Conservation (phyloP, 345 rosid species). For the Eucalyptus decipiens region DNA sequence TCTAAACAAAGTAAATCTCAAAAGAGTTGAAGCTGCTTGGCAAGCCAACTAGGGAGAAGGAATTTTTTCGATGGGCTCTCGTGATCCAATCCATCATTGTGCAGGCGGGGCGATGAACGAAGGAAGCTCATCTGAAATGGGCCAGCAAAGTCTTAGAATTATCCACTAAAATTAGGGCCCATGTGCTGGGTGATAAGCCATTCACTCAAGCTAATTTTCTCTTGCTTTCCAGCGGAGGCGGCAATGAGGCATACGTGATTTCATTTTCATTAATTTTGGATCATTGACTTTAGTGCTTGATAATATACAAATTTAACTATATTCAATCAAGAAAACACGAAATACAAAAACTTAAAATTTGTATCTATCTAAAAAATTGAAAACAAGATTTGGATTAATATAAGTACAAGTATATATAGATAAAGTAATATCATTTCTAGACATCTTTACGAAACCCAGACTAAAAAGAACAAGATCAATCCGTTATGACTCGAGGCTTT, state of each 20-base stretch:
- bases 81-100: too few relatives aligned
- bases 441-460: neutral
- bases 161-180: too few relatives aligned
- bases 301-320: neutral
- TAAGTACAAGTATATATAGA: neutral
- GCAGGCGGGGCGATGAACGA: too few relatives aligned
- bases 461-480: neutral
- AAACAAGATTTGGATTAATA: neutral
- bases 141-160: too few relatives aligned
- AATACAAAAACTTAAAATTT: neutral
- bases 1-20: too few relatives aligned
- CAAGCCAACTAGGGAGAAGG: too few relatives aligned
- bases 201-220: neutral
- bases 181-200: too few relatives aligned
- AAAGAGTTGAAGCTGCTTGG: too few relatives aligned
- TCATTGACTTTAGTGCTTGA: neutral
- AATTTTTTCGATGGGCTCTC: too few relatives aligned
- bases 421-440: neutral
- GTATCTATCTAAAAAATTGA: neutral
- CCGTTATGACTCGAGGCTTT: neutral
- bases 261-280: neutral
- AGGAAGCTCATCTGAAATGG: too few relatives aligned
- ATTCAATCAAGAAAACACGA: neutral
- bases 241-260: neutral
- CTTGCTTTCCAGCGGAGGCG: neutral